Evolutionary conservation across 2,329 filamentous ascomycete species (phyloP).

Genomic region (Claviceps purpurea): DNA sequence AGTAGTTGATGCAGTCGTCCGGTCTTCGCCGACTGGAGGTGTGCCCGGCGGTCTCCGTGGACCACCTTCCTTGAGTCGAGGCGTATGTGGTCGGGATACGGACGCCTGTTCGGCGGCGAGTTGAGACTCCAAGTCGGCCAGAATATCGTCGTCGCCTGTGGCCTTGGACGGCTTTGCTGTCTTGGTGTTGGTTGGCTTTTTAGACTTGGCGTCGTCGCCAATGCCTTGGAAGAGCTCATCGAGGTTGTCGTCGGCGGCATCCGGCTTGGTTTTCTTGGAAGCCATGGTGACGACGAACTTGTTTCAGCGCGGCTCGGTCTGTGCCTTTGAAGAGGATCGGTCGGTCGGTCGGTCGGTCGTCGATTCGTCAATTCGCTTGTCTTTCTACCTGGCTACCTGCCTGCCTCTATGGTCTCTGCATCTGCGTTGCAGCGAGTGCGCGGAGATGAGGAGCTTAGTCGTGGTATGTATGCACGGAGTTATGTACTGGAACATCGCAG

Average conservation of each 20-base stretch:
- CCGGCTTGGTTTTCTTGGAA: conserved; percentile 44
- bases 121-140: conserved; percentile 68
- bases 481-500: not conserved
- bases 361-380: not conserved
- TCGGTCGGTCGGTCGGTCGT: not conserved
- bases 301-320: conserved; percentile 41
- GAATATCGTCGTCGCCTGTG: conserved; percentile 53
- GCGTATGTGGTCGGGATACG: conserved; percentile 70
- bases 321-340: conserved; percentile 36
- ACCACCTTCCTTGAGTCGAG: conserved; percentile 48
- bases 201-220: conserved; percentile 35
- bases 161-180: conserved; percentile 33
- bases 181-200: conserved; percentile 32
- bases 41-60: conserved; percentile 33
- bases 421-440: not conserved
- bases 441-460: not conserved
- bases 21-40: conserved; percentile 51
- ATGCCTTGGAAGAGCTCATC: conserved; percentile 54
- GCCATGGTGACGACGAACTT: conserved; percentile 34
- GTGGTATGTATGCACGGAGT: not conserved
- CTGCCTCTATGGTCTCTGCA: not conserved
- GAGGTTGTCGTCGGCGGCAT: conserved; percentile 46
- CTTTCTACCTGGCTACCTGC: not conserved
- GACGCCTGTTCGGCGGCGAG: conserved; percentile 57
- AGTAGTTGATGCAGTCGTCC: conserved; percentile 19